Conservation (phyloP, 1,284 basidiomycete species). For the Puccinia horiana region DNA sequence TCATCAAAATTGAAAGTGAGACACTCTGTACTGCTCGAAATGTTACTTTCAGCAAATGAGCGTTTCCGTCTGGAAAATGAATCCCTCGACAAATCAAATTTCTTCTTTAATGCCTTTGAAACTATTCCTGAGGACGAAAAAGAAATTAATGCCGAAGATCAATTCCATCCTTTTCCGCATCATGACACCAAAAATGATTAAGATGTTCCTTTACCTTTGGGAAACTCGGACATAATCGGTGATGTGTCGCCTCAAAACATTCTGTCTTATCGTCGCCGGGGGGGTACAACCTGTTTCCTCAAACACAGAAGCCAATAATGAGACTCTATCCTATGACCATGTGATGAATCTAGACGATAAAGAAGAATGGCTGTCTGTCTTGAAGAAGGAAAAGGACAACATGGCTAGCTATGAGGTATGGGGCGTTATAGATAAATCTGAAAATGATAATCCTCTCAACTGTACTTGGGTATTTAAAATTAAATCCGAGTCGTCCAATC, state of each 20-base stretch:
- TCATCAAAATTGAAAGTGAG: not conserved
- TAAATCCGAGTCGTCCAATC: not conserved
- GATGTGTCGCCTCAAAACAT: not conserved
- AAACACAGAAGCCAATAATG: not conserved
- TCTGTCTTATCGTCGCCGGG: not conserved
- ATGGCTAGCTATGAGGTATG: not conserved
- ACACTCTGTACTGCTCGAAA: not conserved
- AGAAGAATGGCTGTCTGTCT: not conserved
- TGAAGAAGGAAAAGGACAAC: not conserved
- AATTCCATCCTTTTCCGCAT: not conserved
- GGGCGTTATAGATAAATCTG: not conserved
- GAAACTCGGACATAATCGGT: conserved; percentile 10
- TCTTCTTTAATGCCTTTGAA: conserved; percentile 7
- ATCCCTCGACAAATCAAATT: not conserved
- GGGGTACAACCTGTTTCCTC: not conserved
- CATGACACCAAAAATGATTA: not conserved
- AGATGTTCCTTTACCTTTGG: not conserved
- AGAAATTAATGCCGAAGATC: no score
- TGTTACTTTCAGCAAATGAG: not conserved
- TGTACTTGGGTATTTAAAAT: conserved; percentile 30
- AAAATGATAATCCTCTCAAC: not conserved
- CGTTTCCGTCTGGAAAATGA: not conserved
- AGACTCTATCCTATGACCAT: not conserved
- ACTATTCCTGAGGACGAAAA: not conserved
- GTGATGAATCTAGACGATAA: not conserved